A percentile compares a stretch with the other conserved stretches of the same genome.
Evolutionary conservation across 2,329 filamentous ascomycete genomes (phyloP).

Genomic region (Fusarium staphyleae): DNA sequence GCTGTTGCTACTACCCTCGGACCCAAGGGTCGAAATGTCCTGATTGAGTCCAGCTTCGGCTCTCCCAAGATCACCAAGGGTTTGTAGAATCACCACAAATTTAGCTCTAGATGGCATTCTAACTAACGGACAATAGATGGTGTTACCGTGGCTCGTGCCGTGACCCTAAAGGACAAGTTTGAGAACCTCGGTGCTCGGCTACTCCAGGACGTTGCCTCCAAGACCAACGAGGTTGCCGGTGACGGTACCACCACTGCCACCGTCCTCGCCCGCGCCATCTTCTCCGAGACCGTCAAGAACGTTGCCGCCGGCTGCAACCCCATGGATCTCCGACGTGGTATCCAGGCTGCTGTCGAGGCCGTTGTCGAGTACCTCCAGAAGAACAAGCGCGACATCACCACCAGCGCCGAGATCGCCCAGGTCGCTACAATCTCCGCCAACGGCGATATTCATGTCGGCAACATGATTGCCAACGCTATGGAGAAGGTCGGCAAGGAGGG

Average conservation of each 20-base stretch:
- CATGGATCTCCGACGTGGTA: conserved; percentile 97
- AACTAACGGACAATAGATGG: conserved; percentile 64
- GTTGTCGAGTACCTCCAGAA: conserved; percentile 93
- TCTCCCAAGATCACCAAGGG: conserved; percentile 99
- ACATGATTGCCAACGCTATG: conserved; percentile 97
- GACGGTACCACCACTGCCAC: conserved; percentile 98
- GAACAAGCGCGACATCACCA: conserved; percentile 98
- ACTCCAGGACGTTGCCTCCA: conserved; percentile 96
- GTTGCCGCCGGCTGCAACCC: conserved; percentile 99
- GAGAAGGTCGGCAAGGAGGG: conserved; percentile 99
- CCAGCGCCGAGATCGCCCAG: conserved; percentile 94
- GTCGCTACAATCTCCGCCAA: conserved; percentile 98
- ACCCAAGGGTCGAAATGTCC: conserved; percentile 96
- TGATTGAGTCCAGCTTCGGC: conserved; percentile 98
- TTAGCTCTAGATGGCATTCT: background rate
- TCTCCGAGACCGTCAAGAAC: conserved; percentile 99
- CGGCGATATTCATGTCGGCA: conserved; percentile 92
- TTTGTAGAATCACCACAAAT: conserved; percentile 51
- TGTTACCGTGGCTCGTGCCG: conserved; percentile 88
- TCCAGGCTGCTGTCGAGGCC: conserved; percentile 93
- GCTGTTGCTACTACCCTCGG: conserved; percentile 96
- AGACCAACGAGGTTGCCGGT: conserved; percentile 99
- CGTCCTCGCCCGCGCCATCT: conserved; percentile 95
- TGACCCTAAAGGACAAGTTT: conserved; percentile 97
- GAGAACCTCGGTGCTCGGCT: conserved; percentile 98